Evolutionary conservation across 2,329 filamentous ascomycete species (phyloP), one percentile per base, ranked within the genome.

Genomic region (Pestalotiopsis sp.): DNA sequence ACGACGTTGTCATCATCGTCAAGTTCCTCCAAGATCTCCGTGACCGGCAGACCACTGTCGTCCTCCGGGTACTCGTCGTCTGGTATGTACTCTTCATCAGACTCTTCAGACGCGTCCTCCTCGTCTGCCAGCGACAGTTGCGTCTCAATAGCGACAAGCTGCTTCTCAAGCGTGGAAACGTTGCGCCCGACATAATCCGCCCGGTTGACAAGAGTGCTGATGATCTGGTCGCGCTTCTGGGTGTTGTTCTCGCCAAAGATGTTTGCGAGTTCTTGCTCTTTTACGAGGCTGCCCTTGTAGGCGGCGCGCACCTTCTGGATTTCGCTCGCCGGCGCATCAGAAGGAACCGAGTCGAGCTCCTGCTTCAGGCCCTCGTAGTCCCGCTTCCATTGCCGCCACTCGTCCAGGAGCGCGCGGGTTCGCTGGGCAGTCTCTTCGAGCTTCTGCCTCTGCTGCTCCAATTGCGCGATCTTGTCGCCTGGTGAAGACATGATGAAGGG

Each of bases 161-260:
- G 88, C 45, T 75, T 77, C 9, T 67, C 45, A 45, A 97, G 83
- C 0, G 90, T 92, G 63, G 86, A 81, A 67, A 95, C 88, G 79
- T 97, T 98, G 77, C 92, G 90, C 75, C 90, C 88, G 67, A 98
- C 94, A 79, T 98, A 98, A 79, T 98, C 95, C 77, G 97, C 89
- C 57, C 96, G 88, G 68, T 93, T 90, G 25, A 88, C 86, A 59
- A 97, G 86, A 27, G 93, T 80, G 74, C 88, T 88, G 70, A 91
- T 78, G 68, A 96, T 88, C 76, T 95, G 91, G 65, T 86, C 82
- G 69, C 84, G 83, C 59, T 84, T 85, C 73, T 90, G 88, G 58
- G 81, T 76, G 64, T 81, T 81, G 20, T 79, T 71, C 60, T 78
- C 79, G 57, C 78, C 85, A 77, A 82, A 85, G 71, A 76, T 89